phyloP scores from a whole-genome alignment of 129 eudicot species.

The Flaveria trinervia region DNA sequence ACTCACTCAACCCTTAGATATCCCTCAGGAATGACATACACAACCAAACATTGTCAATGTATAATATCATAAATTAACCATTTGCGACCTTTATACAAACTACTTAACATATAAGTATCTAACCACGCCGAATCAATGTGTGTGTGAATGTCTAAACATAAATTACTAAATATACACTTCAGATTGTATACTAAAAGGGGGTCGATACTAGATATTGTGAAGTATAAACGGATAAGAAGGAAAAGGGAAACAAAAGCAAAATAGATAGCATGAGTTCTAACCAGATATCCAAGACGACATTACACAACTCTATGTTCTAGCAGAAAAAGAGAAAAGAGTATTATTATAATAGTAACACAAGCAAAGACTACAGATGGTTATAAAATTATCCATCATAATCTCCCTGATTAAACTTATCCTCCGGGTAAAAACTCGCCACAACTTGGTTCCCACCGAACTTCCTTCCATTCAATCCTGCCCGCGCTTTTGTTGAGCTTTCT shows the following conservation, averaged over 20 bases:
- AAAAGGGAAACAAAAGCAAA: not conserved
- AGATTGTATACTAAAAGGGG: too few relatives aligned
- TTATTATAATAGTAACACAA: conserved; percentile 27
- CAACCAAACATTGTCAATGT: too few relatives aligned
- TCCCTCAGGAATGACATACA: too few relatives aligned
- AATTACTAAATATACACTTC: too few relatives aligned
- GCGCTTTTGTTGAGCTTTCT: conserved; percentile 74
- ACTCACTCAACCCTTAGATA: too few relatives aligned
- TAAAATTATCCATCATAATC: conserved; percentile 65
- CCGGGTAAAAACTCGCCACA: conserved; percentile 84
- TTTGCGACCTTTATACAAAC: too few relatives aligned
- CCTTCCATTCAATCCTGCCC: conserved; percentile 87
- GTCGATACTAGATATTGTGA: not conserved
- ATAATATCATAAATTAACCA: too few relatives aligned
- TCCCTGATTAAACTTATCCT: conserved; percentile 67
- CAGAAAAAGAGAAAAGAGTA: not conserved
- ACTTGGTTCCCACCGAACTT: conserved; percentile 94
- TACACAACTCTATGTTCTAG: conserved; percentile 17
- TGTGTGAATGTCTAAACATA: too few relatives aligned
- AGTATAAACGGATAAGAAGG: not conserved
- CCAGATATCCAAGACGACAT: conserved; percentile 22
- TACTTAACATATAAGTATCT: too few relatives aligned
- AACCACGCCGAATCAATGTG: too few relatives aligned
- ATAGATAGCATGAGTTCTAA: conserved; percentile 6
- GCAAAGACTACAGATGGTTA: conserved; percentile 1